A percentile compares a stretch with the other conserved stretches of the same genome.
These are phyloP conservation scores for Silybum marianum DNA, from an alignment of 129 eudicot genomes.

Conservation along the genomic window DNA sequence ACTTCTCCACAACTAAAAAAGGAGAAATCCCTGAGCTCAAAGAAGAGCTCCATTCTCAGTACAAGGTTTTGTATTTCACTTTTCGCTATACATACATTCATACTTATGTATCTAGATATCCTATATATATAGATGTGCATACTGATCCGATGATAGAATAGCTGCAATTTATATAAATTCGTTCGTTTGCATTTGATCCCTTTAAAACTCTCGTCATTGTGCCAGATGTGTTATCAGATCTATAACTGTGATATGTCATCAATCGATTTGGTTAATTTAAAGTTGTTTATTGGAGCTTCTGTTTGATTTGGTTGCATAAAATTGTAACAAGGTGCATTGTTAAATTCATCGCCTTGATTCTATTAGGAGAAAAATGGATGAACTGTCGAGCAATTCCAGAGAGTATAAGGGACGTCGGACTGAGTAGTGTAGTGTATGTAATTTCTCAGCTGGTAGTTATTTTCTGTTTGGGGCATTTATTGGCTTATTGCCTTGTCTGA, in stretches of 20 bases:
- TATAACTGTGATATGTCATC: slow-evolving; percentile 5
- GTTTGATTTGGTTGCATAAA: not conserved
- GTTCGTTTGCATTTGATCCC: slow-evolving; percentile 10
- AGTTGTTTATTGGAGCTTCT: slow-evolving; percentile 6
- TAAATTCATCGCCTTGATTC: not conserved
- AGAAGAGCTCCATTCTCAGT: slow-evolving; percentile 99
- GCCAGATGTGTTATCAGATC: slow-evolving; percentile 32
- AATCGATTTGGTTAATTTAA: slow-evolving; percentile 1
- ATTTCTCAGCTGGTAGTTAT: not conserved
- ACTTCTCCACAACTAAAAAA: slow-evolving; percentile 95
- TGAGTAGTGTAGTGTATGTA: not conserved
- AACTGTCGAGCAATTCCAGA: not conserved
- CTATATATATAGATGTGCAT: not conserved
- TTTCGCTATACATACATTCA: not conserved
- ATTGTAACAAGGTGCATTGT: not conserved
- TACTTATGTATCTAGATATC: not conserved
- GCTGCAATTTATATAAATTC: not conserved
- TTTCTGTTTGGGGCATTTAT: not conserved
- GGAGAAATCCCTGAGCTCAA: slow-evolving; percentile 99
- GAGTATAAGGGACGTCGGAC: not conserved
- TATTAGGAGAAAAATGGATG: not conserved
- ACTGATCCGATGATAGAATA: slow-evolving; percentile 11
- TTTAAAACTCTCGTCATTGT: not conserved
- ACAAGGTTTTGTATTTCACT: slow-evolving; percentile 54
- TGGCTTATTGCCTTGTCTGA: not conserved